Conservation (phyloP, 2,329 filamentous ascomycete genomes). For the Sphaerulina vaccinii region DNA sequence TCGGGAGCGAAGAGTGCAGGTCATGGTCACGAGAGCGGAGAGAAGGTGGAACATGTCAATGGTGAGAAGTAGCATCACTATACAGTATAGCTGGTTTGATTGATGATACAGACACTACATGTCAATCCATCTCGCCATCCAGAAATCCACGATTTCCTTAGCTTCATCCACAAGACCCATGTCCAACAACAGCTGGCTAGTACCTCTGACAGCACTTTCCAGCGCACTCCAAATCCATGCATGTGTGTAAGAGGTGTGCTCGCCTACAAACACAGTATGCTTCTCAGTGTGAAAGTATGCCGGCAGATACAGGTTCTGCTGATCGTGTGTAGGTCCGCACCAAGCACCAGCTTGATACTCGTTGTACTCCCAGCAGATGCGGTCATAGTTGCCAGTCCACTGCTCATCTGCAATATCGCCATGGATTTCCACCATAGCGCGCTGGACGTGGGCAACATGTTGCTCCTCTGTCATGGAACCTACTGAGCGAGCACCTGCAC, state of each 20-base stretch:
- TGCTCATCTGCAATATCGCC: constrained; percentile 59
- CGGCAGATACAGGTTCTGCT: constrained; percentile 68
- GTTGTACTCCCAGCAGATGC: constrained; percentile 65
- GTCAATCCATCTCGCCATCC: constrained; percentile 68
- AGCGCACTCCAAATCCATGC: constrained; percentile 68
- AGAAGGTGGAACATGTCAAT: constrained; percentile 13
- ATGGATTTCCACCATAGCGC: constrained; percentile 68
- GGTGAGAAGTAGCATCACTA: background rate
- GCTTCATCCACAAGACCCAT: constrained; percentile 69
- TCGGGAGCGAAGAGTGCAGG: constrained; percentile 7
- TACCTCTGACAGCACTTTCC: constrained; percentile 65
- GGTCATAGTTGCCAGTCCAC: constrained; percentile 64
- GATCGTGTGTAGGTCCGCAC: constrained; percentile 57
- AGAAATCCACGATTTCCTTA: constrained; percentile 61
- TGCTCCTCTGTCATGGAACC: constrained; percentile 55
- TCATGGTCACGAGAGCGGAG: constrained; percentile 10
- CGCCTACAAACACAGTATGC: constrained; percentile 62
- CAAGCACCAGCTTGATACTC: constrained; percentile 62
- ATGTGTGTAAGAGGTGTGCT: constrained; percentile 70
- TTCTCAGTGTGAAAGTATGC: constrained; percentile 71
- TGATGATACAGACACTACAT: constrained; percentile 32
- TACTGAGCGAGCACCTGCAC: constrained; percentile 47
- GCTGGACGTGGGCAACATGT: constrained; percentile 62
- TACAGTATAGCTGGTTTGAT: background rate
- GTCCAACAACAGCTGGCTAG: constrained; percentile 62